Evolutionary conservation across 1,139 yeast genomes (phyloP), one percentile per base, ranked within the genome.

Genomic region (Trichomonascaceae sp.): DNA sequence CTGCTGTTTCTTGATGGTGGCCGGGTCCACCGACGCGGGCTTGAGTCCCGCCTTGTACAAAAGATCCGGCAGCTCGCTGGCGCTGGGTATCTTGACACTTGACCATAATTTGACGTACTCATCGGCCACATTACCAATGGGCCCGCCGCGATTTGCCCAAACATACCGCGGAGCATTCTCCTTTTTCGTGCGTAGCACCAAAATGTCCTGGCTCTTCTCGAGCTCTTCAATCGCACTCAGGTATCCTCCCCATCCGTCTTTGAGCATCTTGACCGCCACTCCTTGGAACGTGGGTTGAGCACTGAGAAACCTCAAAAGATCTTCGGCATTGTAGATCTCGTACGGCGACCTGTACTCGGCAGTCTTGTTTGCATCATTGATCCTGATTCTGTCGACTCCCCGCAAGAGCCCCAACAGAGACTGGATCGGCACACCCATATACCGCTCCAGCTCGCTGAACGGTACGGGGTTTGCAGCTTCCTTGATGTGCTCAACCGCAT

Each of bases 161-260:
- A 89, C 82, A 39, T 78, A 71, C 43, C 94, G 64, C 9, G 98
- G 95, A 1, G 85, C 67, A 51, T 81, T 84, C 48, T 89, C 98
- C 64, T 92, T 89, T 50, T 87, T 85, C 29, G 93, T 84, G 37
- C 95, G 69, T 45, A 84, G 63, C 3, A 89, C 95, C 29, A 89
- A 65, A 28, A 87, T 74, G 46, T 80, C 77, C 40, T 78, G 71
- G 36, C 78, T 76, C 36, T 68, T 66, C 51, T 89, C 97, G 30
- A 89, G 62, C 46, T 77, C 76, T 32, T 75, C 74, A 18, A 89
- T 74, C 0, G 92, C 80, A 4, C 71, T 74, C 31, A 78, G 56
- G 53, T 95, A 87, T n/a, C 87, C 93, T 33, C 80, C 71, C 99
- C 99, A 92, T 15, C 98, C 98, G 52, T 92, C 99, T 49, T 76